phyloP scores from a whole-genome alignment of 768 basidiomycete species.

The Phallus indusiatus region DNA sequence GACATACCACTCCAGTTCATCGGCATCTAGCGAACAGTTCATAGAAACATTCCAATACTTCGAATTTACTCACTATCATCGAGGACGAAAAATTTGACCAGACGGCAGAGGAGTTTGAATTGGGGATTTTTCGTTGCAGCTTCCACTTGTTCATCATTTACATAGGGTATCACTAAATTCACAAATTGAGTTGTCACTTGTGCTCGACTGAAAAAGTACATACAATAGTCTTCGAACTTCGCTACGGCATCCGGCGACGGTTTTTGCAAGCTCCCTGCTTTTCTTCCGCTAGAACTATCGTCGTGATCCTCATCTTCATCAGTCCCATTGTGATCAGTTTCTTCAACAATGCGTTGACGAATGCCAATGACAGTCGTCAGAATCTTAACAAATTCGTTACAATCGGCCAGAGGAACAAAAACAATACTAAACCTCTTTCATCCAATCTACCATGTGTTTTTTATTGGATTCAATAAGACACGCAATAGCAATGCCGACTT shows the following conservation, averaged over 20 bases:
- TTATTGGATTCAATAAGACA: constrained; percentile 60
- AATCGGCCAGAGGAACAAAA: neutral
- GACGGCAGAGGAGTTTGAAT: constrained; percentile 76
- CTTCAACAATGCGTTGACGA: constrained; percentile 51
- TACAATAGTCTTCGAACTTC: constrained; percentile 71
- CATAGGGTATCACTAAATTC: constrained; percentile 63
- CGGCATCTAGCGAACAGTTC: constrained; percentile 34
- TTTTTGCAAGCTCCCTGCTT: constrained; percentile 20
- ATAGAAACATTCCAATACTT: neutral
- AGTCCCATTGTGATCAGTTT: constrained; percentile 32
- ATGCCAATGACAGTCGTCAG: constrained; percentile 48
- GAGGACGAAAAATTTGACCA: constrained; percentile 60
- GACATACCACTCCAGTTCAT: constrained; percentile 79
- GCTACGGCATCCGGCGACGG: constrained; percentile 62
- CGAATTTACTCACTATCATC: constrained; percentile 46
- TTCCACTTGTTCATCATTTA: constrained; percentile 62
- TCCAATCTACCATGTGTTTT: constrained; percentile 63
- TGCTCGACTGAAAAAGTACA: constrained; percentile 22
- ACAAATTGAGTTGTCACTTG: neutral
- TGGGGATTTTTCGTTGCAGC: constrained; percentile 71
- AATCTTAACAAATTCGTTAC: constrained; percentile 34
- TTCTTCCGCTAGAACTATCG: constrained; percentile 20
- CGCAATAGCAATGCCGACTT: constrained; percentile 78
- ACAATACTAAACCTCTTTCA: constrained; percentile 55
- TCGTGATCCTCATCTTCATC: constrained; percentile 28